These are phyloP conservation scores for Thalassiosira exigua DNA, from an alignment of 352 stramenopile genomes.

Conservation along the genomic window DNA sequence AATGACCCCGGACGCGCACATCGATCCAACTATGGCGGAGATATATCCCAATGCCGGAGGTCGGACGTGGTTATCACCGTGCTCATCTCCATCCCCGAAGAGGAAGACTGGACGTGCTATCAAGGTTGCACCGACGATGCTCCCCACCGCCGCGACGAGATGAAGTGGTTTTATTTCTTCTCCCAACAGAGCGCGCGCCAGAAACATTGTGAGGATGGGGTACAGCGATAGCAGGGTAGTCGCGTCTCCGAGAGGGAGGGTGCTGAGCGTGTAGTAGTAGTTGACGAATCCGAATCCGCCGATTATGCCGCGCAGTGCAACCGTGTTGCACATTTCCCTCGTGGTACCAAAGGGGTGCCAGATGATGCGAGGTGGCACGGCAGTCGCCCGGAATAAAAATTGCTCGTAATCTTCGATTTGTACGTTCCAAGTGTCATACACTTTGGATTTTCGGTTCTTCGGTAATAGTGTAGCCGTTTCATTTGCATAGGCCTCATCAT, in stretches of 20 bases:
- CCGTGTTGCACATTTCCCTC: constrained; percentile 29
- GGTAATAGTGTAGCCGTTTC: constrained; percentile 17
- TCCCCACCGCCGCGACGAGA: constrained; percentile 36
- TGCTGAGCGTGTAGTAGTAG: constrained; percentile 54
- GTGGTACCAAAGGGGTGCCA: constrained; percentile 48
- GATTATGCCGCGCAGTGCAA: constrained; percentile 49
- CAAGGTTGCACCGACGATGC: constrained; percentile 41
- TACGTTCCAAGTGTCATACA: background rate
- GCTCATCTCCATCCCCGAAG: constrained; percentile 30
- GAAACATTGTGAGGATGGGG: constrained; percentile 64
- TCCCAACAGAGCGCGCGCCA: constrained; percentile 43
- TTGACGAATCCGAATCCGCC: constrained; percentile 57
- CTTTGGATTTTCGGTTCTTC: constrained; percentile 10
- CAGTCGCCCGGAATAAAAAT: background rate
- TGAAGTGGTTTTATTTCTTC: constrained; percentile 47
- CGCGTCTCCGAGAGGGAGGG: constrained; percentile 62
- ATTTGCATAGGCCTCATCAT: background rate
- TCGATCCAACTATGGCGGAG: constrained; percentile 44
- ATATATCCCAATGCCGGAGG: constrained; percentile 50
- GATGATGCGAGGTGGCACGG: constrained; percentile 26
- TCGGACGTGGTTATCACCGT: background rate
- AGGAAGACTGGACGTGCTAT: constrained; percentile 62
- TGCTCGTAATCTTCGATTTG: background rate
- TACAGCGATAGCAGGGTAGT: constrained; percentile 59
- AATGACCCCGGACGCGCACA: constrained; percentile 45